Evolutionary conservation across 331 rosid species (phyloP), one percentile per base, ranked within the genome.

Genomic region (Telfairia occidentalis): DNA sequence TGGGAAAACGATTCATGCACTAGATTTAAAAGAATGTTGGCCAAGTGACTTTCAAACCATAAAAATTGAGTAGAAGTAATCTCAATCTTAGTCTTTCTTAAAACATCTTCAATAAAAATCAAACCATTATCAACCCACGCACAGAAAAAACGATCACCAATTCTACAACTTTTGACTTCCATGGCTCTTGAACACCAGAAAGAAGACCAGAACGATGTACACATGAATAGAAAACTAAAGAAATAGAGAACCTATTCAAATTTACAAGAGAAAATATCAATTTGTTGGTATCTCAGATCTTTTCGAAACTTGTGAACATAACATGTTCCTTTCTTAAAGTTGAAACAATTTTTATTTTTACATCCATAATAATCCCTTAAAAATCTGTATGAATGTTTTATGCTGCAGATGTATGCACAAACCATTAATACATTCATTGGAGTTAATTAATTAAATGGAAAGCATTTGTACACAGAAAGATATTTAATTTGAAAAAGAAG

Each of bases 401-500:
- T 15, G 21, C 34, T 26, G 37, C 34, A 70, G 50, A 26, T 13
- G 38, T 24, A 11, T 46, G 24, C 69, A 61, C 45, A 5, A 61
- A 18, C 13, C 23, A 61, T 16, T 0, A 43, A 69, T 69, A 23
- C 34, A 43, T 26, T 45, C 40, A 70, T 21, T 45, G 40, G 24
- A 70, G 24, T 40, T 28, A 26, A 45, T 26, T 26, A 45, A 70
- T 26, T 26, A 15, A 30, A 45, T 26, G 23, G 38, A 45, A 42
- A 69, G 73, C 11, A 69, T 69, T 23, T 26, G 37, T 26, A 23
- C 26, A 43, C 21, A 2, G 5, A 67, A 48, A 24, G 58, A 9
- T 19, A 73, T 53, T 52, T 52, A 32, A 73, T 73, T 52, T 34
- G 63, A 42, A 79, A 18, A 74, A 45, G 57, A 65, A 71, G 34